A percentile compares a stretch with the other conserved stretches of the same genome.
These are phyloP conservation scores for Sanghuangporus weigelae DNA, from an alignment of 1,284 basidiomycete genomes.

Conservation along the genomic window DNA sequence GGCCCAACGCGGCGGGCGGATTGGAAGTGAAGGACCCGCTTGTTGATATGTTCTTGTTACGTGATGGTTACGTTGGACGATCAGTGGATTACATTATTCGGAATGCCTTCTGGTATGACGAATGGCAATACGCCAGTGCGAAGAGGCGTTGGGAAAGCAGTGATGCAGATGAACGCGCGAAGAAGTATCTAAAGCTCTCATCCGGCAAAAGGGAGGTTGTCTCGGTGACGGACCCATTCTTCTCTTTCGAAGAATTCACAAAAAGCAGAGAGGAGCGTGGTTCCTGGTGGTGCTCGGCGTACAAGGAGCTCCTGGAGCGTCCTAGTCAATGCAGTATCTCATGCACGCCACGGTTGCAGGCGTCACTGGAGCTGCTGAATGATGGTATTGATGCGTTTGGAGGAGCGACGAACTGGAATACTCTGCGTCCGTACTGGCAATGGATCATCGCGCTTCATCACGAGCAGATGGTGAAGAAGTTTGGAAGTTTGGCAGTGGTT, in stretches of 20 bases:
- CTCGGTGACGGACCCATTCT: conserved; percentile 24
- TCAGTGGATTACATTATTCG: conserved; percentile 20
- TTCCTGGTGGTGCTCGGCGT: conserved; percentile 28
- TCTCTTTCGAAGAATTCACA: conserved; percentile 33
- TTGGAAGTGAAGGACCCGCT: conserved; percentile 36
- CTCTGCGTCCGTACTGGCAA: conserved; percentile 17
- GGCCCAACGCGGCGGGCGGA: conserved; percentile 36
- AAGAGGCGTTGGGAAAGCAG: conserved; percentile 28
- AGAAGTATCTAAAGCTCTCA: neutral
- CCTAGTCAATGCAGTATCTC: conserved; percentile 17
- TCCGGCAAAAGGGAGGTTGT: neutral
- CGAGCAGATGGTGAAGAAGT: conserved; percentile 35
- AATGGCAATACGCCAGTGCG: conserved; percentile 22
- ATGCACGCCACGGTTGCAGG: conserved; percentile 25
- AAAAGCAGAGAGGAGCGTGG: conserved; percentile 32
- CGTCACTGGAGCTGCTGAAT: conserved; percentile 22
- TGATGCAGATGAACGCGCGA: neutral
- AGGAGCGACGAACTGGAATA: neutral
- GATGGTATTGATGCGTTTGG: conserved; percentile 11
- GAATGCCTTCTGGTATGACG: conserved; percentile 23
- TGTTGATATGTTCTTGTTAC: conserved; percentile 33
- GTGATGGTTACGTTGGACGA: conserved; percentile 15
- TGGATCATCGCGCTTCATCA: conserved; percentile 39
- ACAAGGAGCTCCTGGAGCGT: conserved; percentile 28
- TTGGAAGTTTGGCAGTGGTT: conserved; percentile 38